Evolutionary conservation across 495 filamentous ascomycete species (phyloP).

Genomic region (Penicillium cataractarum): DNA sequence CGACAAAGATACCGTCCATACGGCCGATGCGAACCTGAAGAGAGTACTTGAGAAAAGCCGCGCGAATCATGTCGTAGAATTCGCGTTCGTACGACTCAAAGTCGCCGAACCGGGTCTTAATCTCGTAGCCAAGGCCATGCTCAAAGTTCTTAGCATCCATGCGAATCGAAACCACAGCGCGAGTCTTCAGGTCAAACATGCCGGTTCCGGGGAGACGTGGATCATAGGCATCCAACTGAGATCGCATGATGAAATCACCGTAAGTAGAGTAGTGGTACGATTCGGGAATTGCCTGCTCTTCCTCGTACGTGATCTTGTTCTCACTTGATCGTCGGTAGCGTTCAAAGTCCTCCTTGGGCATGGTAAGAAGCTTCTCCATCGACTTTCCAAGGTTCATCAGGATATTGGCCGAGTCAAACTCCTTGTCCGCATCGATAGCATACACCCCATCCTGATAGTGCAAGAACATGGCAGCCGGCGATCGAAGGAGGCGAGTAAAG

Average conservation of each 20-base stretch:
- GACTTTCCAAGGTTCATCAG: slow-evolving; percentile 89
- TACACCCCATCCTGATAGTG: slow-evolving; percentile 83
- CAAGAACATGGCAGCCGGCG: slow-evolving; percentile 80
- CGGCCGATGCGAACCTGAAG: slow-evolving; percentile 93
- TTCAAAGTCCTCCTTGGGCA: slow-evolving; percentile 79
- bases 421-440: slow-evolving; percentile 97
- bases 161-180: slow-evolving; percentile 86
- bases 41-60: slow-evolving; percentile 95
- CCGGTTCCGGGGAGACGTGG: slow-evolving; percentile 83
- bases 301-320: slow-evolving; percentile 63
- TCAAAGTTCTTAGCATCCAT: slow-evolving; percentile 77
- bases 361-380: slow-evolving; percentile 94
- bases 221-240: slow-evolving; percentile 93
- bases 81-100: slow-evolving; percentile 95
- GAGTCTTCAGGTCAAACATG: slow-evolving; percentile 96
- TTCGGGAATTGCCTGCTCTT: slow-evolving; percentile 68
- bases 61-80: slow-evolving; percentile 93
- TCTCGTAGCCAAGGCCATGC: slow-evolving; percentile 84
- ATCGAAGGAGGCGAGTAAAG: slow-evolving; percentile 72
- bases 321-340: slow-evolving; percentile 71
- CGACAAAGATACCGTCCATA: slow-evolving; percentile 99
- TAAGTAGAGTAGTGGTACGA: slow-evolving; percentile 85
- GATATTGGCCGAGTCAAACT: slow-evolving; percentile 83
- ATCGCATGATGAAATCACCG: slow-evolving; percentile 93
- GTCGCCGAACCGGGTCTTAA: slow-evolving; percentile 68